Percentiles rank a stretch among this genome's conserved stretches.
These are phyloP conservation scores for Eucalyptus tenuipes DNA, from an alignment of 345 rosid genomes.

Conservation along the genomic window DNA sequence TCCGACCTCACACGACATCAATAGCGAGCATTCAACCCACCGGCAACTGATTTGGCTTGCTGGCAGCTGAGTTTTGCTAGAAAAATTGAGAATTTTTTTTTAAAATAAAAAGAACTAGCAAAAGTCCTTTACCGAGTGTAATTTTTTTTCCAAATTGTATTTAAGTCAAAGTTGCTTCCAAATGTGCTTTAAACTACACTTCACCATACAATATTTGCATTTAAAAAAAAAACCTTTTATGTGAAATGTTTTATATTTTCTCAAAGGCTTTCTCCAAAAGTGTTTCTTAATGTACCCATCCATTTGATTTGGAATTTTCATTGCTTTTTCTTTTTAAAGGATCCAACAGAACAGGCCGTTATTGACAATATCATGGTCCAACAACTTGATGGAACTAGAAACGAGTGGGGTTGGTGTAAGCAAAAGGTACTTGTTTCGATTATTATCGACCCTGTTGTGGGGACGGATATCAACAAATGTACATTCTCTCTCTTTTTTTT, in stretches of 20 bases:
- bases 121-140: too few species aligned
- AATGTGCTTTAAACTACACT: too few species aligned
- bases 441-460: neutral
- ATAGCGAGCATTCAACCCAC: accelerated
- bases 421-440: constrained; percentile 44
- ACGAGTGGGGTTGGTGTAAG: constrained; percentile 98
- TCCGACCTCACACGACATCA: too few species aligned
- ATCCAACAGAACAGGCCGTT: constrained; percentile 73
- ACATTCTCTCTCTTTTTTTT: neutral
- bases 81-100: too few species aligned
- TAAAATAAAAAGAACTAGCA: accelerated
- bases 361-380: constrained; percentile 90
- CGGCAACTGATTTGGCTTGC: accelerated
- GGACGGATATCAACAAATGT: neutral
- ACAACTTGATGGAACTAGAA: constrained; percentile 80
- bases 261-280: too few species aligned
- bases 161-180: too few species aligned
- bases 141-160: too few species aligned
- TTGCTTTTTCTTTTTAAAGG: constrained; percentile 18
- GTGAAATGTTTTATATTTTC: accelerated
- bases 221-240: accelerated
- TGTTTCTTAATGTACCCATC: accelerated
- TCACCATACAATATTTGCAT: too few species aligned
- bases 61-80: accelerated
- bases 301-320: neutral